These are phyloP conservation scores for Brassica hybrid DNA, from an alignment of 441 rosid genomes.

Conservation along the genomic window DNA sequence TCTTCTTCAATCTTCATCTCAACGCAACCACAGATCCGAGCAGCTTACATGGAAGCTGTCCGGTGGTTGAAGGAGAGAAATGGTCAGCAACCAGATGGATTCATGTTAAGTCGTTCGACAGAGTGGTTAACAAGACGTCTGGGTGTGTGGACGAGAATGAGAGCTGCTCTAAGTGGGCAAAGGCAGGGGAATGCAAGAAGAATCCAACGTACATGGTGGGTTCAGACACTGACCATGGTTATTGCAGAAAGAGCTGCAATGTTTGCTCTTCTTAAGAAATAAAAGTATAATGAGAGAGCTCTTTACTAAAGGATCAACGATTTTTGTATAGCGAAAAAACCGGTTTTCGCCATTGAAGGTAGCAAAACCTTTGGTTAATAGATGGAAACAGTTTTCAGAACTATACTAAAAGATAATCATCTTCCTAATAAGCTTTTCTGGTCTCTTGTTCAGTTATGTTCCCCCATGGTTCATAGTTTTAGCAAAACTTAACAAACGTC, in stretches of 20 bases:
- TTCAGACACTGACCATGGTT: slow-evolving; percentile 44
- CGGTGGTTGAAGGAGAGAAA: slow-evolving; percentile 90
- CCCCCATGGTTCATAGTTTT: neutral
- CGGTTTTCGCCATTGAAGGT: neutral
- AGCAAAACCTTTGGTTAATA: neutral
- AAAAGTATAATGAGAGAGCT: slow-evolving; percentile 9
- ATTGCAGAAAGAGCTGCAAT: slow-evolving; percentile 86
- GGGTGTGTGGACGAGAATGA: slow-evolving; percentile 63
- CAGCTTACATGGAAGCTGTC: slow-evolving; percentile 93
- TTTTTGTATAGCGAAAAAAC: slow-evolving; percentile 32
- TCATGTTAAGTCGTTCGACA: slow-evolving; percentile 75
- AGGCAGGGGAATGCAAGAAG: slow-evolving; percentile 72
- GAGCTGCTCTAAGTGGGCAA: slow-evolving; percentile 71
- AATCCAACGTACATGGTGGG: slow-evolving; percentile 83
- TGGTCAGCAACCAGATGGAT: slow-evolving; percentile 99
- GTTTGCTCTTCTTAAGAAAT: slow-evolving; percentile 65
- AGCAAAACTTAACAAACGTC: neutral
- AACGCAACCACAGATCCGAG: slow-evolving; percentile 66
- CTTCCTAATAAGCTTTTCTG: slow-evolving; percentile 2
- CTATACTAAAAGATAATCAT: neutral
- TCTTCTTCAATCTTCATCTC: slow-evolving; percentile 91
- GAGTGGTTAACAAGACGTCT: neutral
- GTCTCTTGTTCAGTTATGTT: slow-evolving; percentile 1
- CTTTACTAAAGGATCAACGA: neutral
- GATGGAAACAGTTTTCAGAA: neutral